These are phyloP conservation scores for Claviceps quebecensis DNA, from an alignment of 2,329 filamentous ascomycete species.

Conservation along the genomic window DNA sequence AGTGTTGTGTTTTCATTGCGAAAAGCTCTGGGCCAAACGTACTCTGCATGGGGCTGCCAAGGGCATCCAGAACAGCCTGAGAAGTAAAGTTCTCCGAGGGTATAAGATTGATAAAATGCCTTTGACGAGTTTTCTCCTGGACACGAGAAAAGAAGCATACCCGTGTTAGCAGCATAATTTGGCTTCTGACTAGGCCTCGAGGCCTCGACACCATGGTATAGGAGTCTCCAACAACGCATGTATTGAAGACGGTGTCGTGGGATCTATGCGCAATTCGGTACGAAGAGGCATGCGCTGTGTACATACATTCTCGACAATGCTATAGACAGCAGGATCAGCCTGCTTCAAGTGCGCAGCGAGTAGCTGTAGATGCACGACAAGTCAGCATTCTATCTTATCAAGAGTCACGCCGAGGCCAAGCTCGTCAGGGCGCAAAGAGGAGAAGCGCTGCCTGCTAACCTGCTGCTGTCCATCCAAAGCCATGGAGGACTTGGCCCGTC, in stretches of 20 bases:
- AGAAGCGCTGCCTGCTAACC: constrained; percentile 24
- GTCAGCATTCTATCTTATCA: constrained; percentile 6
- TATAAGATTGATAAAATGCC: constrained; percentile 96
- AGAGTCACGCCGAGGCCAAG: constrained; percentile 2
- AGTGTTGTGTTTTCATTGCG: neutral
- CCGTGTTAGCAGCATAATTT: neutral
- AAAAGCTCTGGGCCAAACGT: constrained; percentile 15
- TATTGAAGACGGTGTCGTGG: too few relatives aligned
- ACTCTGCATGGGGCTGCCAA: constrained; percentile 95
- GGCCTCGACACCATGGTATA: too few relatives aligned
- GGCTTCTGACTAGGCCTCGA: too few relatives aligned
- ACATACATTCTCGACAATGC: constrained; percentile 76
- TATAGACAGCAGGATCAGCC: constrained; percentile 74
- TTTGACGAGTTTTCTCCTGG: constrained; percentile 88
- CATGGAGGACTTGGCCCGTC: constrained; percentile 31
- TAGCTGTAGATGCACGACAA: constrained; percentile 44
- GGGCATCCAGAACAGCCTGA: constrained; percentile 77
- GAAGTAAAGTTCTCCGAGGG: constrained; percentile 94
- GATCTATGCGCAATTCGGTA: neutral
- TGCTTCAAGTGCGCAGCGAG: constrained; percentile 67
- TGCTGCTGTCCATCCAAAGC: constrained; percentile 44
- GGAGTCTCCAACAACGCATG: too few relatives aligned
- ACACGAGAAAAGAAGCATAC: too few relatives aligned
- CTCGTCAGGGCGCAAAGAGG: neutral
- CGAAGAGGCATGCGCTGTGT: neutral